Percentiles rank a stretch among this genome's conserved stretches.
Conservation (phyloP, 345 rosid species). For the Camelina hispida region DNA sequence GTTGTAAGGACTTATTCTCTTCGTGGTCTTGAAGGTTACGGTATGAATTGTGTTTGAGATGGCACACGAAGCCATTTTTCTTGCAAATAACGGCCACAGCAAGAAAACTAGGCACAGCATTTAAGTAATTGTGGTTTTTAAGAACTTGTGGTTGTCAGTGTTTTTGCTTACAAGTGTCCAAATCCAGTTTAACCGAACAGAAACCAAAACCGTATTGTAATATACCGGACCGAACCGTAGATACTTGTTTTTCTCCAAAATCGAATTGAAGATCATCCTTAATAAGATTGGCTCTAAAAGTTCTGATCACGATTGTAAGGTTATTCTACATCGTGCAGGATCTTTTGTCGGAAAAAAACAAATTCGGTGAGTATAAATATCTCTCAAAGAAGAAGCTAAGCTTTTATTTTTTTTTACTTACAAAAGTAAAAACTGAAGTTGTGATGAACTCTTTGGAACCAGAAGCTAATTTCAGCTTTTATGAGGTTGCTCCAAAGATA, state of each 20-base stretch:
- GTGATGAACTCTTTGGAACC: slow-evolving; percentile 21
- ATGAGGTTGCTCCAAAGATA: slow-evolving; percentile 73
- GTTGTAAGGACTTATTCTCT: slow-evolving; percentile 40
- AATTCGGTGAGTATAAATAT: background rate
- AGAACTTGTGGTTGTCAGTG: slow-evolving; percentile 35
- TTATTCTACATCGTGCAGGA: slow-evolving; percentile 28
- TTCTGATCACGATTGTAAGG: slow-evolving; percentile 27
- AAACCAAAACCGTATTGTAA: background rate
- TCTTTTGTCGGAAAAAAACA: background rate
- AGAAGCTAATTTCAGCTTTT: slow-evolving; percentile 26
- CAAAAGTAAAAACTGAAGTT: slow-evolving; percentile 33
- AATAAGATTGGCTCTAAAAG: slow-evolving; percentile 9
- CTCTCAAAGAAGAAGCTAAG: background rate
- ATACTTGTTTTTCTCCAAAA: background rate
- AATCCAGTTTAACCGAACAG: slow-evolving; percentile 4
- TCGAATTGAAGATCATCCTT: slow-evolving; percentile 10
- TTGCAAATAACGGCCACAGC: slow-evolving; percentile 33
- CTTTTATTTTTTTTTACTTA: slow-evolving; percentile 31
- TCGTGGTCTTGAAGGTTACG: slow-evolving; percentile 33
- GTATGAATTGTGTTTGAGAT: slow-evolving; percentile 47
- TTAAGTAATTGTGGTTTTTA: slow-evolving; percentile 1
- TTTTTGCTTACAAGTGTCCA: slow-evolving; percentile 17
- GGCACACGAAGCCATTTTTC: slow-evolving; percentile 58
- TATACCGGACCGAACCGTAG: too few species aligned
- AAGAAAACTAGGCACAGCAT: slow-evolving; percentile 1